Evolutionary conservation across 2,329 filamentous ascomycete species (phyloP).

Genomic region (Fusarium sp.): DNA sequence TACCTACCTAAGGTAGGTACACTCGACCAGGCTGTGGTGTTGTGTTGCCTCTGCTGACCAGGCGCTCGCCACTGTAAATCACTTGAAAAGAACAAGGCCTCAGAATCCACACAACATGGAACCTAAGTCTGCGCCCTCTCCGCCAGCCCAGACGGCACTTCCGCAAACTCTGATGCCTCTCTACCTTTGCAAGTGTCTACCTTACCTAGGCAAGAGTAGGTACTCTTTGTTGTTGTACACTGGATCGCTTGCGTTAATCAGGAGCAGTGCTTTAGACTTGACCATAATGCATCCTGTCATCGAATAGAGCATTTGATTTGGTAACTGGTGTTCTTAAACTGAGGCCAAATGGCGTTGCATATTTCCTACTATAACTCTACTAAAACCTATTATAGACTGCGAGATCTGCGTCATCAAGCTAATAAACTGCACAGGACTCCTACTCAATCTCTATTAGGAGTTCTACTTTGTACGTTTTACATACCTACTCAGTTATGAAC

Average conservation of each 20-base stretch:
- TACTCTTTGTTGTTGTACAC: neutral
- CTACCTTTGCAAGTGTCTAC: neutral
- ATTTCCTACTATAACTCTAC: neutral
- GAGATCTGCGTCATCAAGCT: constrained; percentile 12
- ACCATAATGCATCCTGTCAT: neutral
- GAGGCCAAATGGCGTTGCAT: neutral
- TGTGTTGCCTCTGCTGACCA: constrained; percentile 2
- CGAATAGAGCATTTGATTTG: neutral
- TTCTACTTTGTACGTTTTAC: neutral
- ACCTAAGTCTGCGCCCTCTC: constrained; percentile 1
- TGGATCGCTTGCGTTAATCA: neutral
- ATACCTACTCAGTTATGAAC: neutral
- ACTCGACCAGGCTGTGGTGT: constrained; percentile 3
- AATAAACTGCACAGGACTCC: neutral
- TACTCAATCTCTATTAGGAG: neutral
- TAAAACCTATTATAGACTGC: neutral
- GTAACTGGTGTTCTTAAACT: neutral
- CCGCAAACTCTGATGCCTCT: constrained; percentile 8
- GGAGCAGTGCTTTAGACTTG: neutral
- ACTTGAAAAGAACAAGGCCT: neutral
- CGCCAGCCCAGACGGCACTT: constrained; percentile 9
- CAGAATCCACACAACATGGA: neutral
- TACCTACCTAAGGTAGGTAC: too few species aligned
- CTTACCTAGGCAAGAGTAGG: neutral
- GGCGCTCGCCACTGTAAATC: constrained; percentile 13